phyloP scores from a whole-genome alignment of 106 monocot species.

The Allium cepa region DNA sequence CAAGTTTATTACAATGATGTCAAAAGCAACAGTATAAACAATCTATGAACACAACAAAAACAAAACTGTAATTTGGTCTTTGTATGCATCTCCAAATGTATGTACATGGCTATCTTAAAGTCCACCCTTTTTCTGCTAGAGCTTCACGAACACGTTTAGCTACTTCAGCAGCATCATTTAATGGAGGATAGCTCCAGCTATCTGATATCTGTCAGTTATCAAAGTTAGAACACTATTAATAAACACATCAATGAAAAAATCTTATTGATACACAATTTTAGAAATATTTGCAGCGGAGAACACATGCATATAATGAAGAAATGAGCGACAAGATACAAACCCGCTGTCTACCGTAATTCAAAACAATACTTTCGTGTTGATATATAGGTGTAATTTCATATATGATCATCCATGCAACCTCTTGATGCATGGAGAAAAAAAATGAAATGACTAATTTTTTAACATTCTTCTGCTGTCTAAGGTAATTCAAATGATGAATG shows the following conservation, averaged over 20 bases:
- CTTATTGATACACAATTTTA: no score
- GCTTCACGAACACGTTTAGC: constrained; percentile 62
- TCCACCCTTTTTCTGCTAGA: constrained; percentile 84
- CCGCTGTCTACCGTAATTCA: no score
- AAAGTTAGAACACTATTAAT: constrained; percentile 11
- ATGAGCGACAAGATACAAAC: no score
- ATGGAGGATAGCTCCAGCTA: constrained; percentile 94
- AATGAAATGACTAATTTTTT: no score
- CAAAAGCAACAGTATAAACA: constrained; percentile 3
- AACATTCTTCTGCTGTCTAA: no score
- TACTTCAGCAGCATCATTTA: constrained; percentile 70
- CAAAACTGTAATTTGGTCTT: not conserved
- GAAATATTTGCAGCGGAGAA: no score
- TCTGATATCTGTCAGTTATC: constrained; percentile 50
- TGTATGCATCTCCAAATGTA: not conserved
- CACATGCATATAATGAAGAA: no score
- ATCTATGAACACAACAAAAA: not conserved
- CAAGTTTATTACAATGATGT: constrained; percentile 11
- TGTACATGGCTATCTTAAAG: constrained; percentile 23
- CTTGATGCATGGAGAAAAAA: no score
- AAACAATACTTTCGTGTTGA: no score
- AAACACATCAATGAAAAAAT: not conserved
- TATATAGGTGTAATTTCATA: no score
- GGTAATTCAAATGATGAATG: no score
- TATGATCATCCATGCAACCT: no score